Conservation (phyloP, 2,329 filamentous ascomycete genomes). For the Exophiala mesophila region DNA sequence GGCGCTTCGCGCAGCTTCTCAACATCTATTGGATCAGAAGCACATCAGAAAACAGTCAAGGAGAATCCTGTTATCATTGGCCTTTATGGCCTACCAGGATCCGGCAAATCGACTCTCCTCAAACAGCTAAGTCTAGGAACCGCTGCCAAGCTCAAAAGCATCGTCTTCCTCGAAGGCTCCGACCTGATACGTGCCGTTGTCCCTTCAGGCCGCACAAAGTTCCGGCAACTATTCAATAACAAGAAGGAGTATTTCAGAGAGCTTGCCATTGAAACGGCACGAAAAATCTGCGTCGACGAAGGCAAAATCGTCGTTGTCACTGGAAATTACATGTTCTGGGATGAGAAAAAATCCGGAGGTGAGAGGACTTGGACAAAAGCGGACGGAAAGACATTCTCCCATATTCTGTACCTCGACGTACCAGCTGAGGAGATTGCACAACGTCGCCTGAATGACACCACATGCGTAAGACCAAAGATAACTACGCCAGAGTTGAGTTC, state of each 20-base stretch:
- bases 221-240: slow-evolving; percentile 37
- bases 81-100: slow-evolving; percentile 52
- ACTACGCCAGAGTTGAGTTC: slow-evolving; percentile 38
- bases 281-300: slow-evolving; percentile 32
- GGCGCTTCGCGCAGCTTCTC: too few species aligned
- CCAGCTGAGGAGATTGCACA: slow-evolving; percentile 35
- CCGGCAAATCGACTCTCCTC: slow-evolving; percentile 49
- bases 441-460: slow-evolving; percentile 37
- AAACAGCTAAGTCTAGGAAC: slow-evolving; percentile 37
- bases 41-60: too few species aligned
- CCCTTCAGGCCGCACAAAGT: slow-evolving; percentile 46
- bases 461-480: slow-evolving; percentile 32
- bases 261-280: slow-evolving; percentile 45
- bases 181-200: slow-evolving; percentile 41
- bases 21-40: too few species aligned
- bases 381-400: slow-evolving; percentile 49
- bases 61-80: slow-evolving; percentile 47
- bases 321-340: slow-evolving; percentile 55
- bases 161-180: slow-evolving; percentile 51
- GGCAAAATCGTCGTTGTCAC: slow-evolving; percentile 45
- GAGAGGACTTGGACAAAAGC: slow-evolving; percentile 43
- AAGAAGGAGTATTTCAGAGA: slow-evolving; percentile 40
- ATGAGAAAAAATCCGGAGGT: slow-evolving; percentile 22
- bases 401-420: slow-evolving; percentile 55
- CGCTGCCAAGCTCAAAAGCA: slow-evolving; percentile 34